phyloP scores from a whole-genome alignment of 2,329 filamentous ascomycete species.

The Fusarium veterinarium region DNA sequence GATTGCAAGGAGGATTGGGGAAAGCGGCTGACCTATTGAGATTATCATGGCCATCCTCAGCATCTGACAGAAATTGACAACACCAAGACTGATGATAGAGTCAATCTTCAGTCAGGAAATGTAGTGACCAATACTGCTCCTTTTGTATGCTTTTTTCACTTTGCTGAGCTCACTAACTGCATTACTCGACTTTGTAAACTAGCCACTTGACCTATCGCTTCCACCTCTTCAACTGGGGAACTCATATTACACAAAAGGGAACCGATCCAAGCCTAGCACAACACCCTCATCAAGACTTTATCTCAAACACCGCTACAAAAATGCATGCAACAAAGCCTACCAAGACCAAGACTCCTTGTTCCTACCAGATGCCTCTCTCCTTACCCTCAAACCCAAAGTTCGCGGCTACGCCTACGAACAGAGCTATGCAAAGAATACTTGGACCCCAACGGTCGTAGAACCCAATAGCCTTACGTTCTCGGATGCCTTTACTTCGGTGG shows the following conservation, averaged over 20 bases:
- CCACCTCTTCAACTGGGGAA: neutral
- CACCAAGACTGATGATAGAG: neutral
- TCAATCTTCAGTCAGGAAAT: neutral
- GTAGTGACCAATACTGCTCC: conserved; percentile 12
- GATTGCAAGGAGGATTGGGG: neutral
- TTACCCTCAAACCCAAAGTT: conserved; percentile 86
- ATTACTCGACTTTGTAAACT: neutral
- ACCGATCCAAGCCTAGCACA: conserved; percentile 8
- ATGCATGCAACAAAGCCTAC: conserved; percentile 2
- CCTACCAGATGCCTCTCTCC: conserved; percentile 66
- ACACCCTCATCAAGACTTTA: neutral
- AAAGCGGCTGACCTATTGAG: neutral
- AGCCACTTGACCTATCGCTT: neutral
- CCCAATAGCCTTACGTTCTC: conserved; percentile 82
- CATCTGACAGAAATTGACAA: neutral
- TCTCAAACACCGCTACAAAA: conserved; percentile 18
- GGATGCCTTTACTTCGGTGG: conserved; percentile 88
- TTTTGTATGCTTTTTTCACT: neutral
- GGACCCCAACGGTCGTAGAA: conserved; percentile 95
- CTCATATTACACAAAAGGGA: conserved; percentile 6
- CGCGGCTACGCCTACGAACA: conserved; percentile 79
- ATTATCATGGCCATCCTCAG: neutral
- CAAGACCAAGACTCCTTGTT: neutral
- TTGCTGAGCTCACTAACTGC: neutral
- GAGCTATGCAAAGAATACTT: conserved; percentile 75